These are phyloP conservation scores for Populus hybrid DNA, from an alignment of 441 rosid species.

Conservation along the genomic window DNA sequence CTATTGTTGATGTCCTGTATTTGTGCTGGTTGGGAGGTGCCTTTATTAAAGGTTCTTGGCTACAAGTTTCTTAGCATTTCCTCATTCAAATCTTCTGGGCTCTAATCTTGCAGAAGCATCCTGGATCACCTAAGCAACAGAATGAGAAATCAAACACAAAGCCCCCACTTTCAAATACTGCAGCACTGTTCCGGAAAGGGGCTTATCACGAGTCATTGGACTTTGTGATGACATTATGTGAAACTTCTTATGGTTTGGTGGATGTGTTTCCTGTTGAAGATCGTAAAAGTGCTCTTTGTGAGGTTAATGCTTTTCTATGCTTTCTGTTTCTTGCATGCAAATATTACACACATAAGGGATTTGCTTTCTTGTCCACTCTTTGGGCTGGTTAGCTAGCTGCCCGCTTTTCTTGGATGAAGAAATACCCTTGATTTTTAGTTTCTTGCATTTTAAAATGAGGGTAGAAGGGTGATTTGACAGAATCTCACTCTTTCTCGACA, in stretches of 20 bases:
- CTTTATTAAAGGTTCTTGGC: neutral
- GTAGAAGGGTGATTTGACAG: neutral
- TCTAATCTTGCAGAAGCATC: conserved; percentile 60
- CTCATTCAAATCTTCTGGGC: neutral
- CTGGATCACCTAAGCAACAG: conserved; percentile 83
- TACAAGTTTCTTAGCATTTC: neutral
- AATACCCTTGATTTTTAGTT: neutral
- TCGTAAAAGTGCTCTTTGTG: conserved; percentile 86
- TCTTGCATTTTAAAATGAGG: neutral
- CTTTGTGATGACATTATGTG: conserved; percentile 87
- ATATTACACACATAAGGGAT: neutral
- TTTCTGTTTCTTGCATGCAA: neutral
- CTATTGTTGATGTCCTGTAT: neutral
- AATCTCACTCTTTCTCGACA: neutral
- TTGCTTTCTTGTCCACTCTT: neutral
- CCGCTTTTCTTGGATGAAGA: neutral
- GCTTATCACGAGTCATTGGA: conserved; percentile 93
- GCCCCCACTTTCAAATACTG: conserved; percentile 81
- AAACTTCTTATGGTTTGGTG: conserved; percentile 93
- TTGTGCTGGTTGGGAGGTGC: neutral
- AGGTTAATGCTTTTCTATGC: conserved; percentile 45
- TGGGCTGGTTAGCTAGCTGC: conserved; percentile 2
- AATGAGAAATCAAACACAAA: conserved; percentile 62
- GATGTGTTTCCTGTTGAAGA: conserved; percentile 98
- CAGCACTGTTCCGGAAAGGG: conserved; percentile 84